Evolutionary conservation across 2,329 filamentous ascomycete species (phyloP).

Genomic region (Aspergillus arachidicola): DNA sequence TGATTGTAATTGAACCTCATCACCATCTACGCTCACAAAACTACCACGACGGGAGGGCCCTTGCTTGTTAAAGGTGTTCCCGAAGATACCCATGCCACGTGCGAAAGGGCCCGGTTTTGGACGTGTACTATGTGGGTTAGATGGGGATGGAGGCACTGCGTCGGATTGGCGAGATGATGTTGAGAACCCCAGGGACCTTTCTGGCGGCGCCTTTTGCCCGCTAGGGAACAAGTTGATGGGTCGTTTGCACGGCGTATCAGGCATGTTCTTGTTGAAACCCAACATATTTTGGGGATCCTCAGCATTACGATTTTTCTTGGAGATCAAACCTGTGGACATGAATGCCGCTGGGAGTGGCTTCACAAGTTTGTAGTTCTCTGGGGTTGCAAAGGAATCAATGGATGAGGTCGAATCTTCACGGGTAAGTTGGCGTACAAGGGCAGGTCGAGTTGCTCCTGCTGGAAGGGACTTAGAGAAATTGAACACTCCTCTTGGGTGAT

Average conservation of each 20-base stretch:
- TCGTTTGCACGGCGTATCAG: conserved; percentile 96
- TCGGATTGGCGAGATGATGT: conserved; percentile 72
- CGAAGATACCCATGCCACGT: conserved; percentile 64
- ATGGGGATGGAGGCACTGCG: conserved; percentile 78
- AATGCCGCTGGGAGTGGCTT: conserved; percentile 82
- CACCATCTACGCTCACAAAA: conserved; percentile 78
- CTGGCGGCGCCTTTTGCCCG: conserved; percentile 56
- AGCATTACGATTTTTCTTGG: conserved; percentile 85
- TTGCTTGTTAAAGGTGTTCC: conserved; percentile 54
- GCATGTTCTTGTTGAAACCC: conserved; percentile 68
- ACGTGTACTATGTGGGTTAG: conserved; percentile 64
- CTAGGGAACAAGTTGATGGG: conserved; percentile 70
- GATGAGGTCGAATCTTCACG: conserved; percentile 54
- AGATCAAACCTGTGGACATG: conserved; percentile 91
- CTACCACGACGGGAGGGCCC: conserved; percentile 63
- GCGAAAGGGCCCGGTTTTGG: conserved; percentile 70
- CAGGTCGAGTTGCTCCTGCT: conserved; percentile 61
- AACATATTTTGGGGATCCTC: conserved; percentile 63
- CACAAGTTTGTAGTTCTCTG: conserved; percentile 73
- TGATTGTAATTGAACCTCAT: conserved; percentile 66
- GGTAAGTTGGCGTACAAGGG: conserved; percentile 43
- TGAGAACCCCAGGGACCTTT: conserved; percentile 63
- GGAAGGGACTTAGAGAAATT: conserved; percentile 78
- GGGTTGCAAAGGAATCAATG: conserved; percentile 67
- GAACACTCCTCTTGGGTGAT: conserved; percentile 54